Percentiles rank a stretch among this genome's conserved stretches.
phyloP scores from a whole-genome alignment of 1,284 basidiomycete species.

The Rugiboletus extremiorientalis region DNA sequence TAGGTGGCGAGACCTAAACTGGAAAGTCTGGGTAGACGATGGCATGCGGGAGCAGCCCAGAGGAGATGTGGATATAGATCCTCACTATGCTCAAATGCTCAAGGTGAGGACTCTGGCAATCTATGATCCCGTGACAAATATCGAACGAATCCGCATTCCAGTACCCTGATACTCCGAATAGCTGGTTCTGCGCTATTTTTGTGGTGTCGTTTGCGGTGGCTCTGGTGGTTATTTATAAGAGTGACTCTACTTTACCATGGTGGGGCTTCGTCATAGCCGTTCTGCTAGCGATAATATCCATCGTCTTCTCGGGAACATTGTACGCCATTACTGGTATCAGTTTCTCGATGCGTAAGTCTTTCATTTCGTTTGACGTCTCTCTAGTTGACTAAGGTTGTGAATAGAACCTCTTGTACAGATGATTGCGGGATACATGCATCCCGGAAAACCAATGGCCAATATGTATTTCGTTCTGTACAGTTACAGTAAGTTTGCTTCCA shows the following conservation, averaged over 20 bases:
- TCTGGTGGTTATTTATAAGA: conserved; percentile 49
- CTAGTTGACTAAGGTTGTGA: neutral
- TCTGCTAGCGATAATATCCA: conserved; percentile 40
- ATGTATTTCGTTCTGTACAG: conserved; percentile 60
- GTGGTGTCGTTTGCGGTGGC: conserved; percentile 40
- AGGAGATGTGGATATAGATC: conserved; percentile 41
- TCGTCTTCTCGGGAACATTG: conserved; percentile 49
- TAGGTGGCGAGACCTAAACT: conserved; percentile 35
- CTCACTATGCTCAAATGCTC: conserved; percentile 56
- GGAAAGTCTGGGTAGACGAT: conserved; percentile 46
- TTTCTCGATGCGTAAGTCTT: conserved; percentile 45
- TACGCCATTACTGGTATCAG: conserved; percentile 54
- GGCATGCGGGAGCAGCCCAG: conserved; percentile 35
- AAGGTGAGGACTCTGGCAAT: too few species aligned
- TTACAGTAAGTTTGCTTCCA: conserved; percentile 36
- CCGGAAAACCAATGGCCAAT: conserved; percentile 57
- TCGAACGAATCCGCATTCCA: conserved; percentile 12
- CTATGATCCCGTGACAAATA: neutral
- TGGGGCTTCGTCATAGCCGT: conserved; percentile 43
- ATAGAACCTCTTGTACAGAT: conserved; percentile 47
- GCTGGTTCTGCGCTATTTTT: conserved; percentile 46
- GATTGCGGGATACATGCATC: conserved; percentile 60
- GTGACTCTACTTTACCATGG: conserved; percentile 52
- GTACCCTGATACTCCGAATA: conserved; percentile 48
- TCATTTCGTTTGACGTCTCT: neutral